phyloP scores from a whole-genome alignment of 305 asterid species.

The Ilex paraguariensis region DNA sequence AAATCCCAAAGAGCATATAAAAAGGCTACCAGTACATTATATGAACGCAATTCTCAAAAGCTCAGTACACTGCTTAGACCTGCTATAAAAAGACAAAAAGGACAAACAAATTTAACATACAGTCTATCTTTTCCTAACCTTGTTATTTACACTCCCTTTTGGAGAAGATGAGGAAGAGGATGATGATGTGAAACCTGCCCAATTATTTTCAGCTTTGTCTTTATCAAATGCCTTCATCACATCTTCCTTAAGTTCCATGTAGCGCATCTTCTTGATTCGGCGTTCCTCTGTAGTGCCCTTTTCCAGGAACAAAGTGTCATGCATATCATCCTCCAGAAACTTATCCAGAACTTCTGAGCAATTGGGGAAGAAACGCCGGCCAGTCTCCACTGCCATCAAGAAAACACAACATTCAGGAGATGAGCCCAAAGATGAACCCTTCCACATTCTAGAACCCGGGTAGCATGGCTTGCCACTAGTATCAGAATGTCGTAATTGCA shows the following conservation, averaged over 20 bases:
- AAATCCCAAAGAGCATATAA: too few species aligned
- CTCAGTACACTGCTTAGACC: too few species aligned
- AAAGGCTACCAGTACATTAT: too few species aligned
- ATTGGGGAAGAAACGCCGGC: slow-evolving; percentile 75
- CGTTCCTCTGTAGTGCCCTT: slow-evolving; percentile 67
- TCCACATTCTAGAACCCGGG: too few species aligned
- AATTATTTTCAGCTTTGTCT: slow-evolving; percentile 58
- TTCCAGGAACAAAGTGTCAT: slow-evolving; percentile 51
- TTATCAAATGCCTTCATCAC: slow-evolving; percentile 70
- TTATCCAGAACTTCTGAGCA: slow-evolving; percentile 77
- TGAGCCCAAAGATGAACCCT: too few species aligned
- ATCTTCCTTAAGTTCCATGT: slow-evolving; percentile 67
- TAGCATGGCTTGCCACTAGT: too few species aligned
- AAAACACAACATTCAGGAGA: background rate
- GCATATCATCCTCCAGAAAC: slow-evolving; percentile 62
- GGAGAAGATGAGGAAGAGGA: slow-evolving; percentile 55
- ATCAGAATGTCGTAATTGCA: too few species aligned
- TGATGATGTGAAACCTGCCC: slow-evolving; percentile 33
- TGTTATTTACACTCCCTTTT: slow-evolving; percentile 28
- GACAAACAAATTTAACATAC: too few species aligned
- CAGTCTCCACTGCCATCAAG: slow-evolving; percentile 58
- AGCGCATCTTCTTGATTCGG: slow-evolving; percentile 49
- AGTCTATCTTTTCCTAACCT: slow-evolving; percentile 26
- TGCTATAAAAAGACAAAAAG: too few species aligned
- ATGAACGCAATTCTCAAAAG: too few species aligned